Evolutionary conservation across 805 yeast species (phyloP), one percentile per base, ranked within the genome.

Genomic region (Saccharomyces cerevisiae): DNA sequence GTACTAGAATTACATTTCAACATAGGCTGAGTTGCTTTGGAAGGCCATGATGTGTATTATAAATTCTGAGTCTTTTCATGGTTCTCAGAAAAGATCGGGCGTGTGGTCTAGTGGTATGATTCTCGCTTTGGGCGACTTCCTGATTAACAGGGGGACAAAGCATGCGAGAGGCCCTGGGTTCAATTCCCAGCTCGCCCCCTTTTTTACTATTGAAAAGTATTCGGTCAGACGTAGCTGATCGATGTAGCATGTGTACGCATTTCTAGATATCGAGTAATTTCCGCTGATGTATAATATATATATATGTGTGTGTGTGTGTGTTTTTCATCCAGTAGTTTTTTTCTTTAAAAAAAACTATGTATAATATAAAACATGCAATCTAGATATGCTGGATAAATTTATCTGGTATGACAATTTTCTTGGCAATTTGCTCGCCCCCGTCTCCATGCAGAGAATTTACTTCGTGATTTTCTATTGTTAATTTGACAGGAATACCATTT

Each of bases 131-230:
- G 43, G 43, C 13, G 22, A 6, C 10, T 9, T 9, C 8, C 9
- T 9, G 11, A 2, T 6, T 1, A 17, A 36, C 10, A 2, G 43
- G 13, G 9, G 17, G 48, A 51, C 60, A 59, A 65, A 61, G 61
- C 59, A 65, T 78, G 80, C 78, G 80, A 76, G 80, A 77, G 80
- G 81, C 79, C 81, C 81, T 75, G 81, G 81, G 80, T 77, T 77
- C 80, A 76, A 77, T 76, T 77, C 80, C 80, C 81, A 74, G 80
- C 67, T 61, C 68, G 73, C 71, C 72, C 73, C 72, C 8, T 36
- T 17, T 36, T n/a, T n/a, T n/a, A n/a, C n/a, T n/a, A n/a, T n/a
- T n/a, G n/a, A n/a, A n/a, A n/a, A n/a, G n/a, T n/a, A n/a, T n/a
- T n/a, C n/a, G n/a, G n/a, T n/a, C n/a, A n/a, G n/a, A n/a, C n/a